Conservation (phyloP, 2,329 filamentous ascomycete genomes). For the Fusarium oligoseptatum region DNA sequence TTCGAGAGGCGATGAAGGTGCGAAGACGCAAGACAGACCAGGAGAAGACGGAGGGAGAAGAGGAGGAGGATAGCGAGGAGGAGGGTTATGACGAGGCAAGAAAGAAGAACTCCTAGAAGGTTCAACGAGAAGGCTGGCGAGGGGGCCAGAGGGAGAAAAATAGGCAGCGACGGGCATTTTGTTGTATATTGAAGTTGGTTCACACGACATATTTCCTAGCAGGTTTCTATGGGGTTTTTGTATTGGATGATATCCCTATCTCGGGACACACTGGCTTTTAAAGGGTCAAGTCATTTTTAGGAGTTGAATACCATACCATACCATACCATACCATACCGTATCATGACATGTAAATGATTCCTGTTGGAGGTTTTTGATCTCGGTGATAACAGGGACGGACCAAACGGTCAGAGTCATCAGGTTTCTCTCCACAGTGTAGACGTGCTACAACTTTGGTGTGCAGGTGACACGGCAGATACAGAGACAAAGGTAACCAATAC, state of each 20-base stretch:
- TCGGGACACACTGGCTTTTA: background rate
- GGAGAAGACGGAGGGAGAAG: slow-evolving; percentile 52
- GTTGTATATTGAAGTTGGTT: slow-evolving; percentile 27
- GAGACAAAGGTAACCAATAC: background rate
- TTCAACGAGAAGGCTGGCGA: background rate
- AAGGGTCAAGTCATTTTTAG: background rate
- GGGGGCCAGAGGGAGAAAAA: background rate
- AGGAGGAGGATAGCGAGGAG: slow-evolving; percentile 58
- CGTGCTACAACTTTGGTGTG: background rate
- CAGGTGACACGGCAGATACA: background rate
- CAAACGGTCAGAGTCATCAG: background rate
- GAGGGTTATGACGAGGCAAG: slow-evolving; percentile 59
- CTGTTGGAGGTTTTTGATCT: background rate
- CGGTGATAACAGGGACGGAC: background rate
- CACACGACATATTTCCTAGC: slow-evolving; percentile 6
- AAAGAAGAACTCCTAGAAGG: slow-evolving; percentile 55
- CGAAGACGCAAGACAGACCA: slow-evolving; percentile 67
- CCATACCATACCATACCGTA: background rate
- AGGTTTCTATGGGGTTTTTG: background rate
- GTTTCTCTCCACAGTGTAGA: slow-evolving; percentile 1
- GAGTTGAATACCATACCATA: background rate
- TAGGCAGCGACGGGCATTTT: slow-evolving; percentile 24
- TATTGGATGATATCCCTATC: background rate
- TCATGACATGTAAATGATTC: background rate
- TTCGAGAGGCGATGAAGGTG: slow-evolving; percentile 84